Base-by-base conservation (phyloP, 2,329 filamentous ascomycete species). In the Trichoderma asperellum region DNA sequence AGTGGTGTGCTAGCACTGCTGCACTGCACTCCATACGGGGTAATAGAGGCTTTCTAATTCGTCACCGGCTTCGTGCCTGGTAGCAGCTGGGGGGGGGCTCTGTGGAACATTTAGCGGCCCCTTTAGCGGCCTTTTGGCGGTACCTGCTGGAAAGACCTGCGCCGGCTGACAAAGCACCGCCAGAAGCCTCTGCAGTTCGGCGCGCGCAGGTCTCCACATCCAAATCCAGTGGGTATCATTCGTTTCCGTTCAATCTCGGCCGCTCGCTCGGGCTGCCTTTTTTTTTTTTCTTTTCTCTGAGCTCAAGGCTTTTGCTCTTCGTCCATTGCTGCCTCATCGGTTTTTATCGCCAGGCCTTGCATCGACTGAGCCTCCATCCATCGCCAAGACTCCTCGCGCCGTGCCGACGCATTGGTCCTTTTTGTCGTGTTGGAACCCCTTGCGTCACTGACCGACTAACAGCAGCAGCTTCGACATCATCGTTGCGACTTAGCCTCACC, bases 221-320 rank as follows among this genome's bases (percentile, higher is more conserved):
- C 35, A 57, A 56, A 40, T 34, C 59, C 16, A 60, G 43, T 47
- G 59, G 37, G 40, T 60, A 43, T 32, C 61, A 56, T 62, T 68
- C 34, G 65, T 61, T 68, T 68, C 49, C 57, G 65, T 68, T 43
- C 65, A 68, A 37, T 56, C 49, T 66, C 63, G 58, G 66, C 37
- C 57, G 66, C 66, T 68, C 58, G 65, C 65, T 68, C 57, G 66
- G 66, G 47, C 58, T 35, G 66, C 66, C n/a, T 52, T 11, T 63
- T 63, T 47, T 63, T 63, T 61, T 47, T 43, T 43, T 61, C 40
- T 29, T 40, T 24, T 24, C 21, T 43, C 34, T 40, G 47, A 53
- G 34, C 57, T 59, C 34, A 29, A 43, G 57, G 35, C 57, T 47
- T 47, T 21, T 47, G n/a, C 32, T 66, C 55, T 58, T 49, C 40